These are phyloP conservation scores for Bassia scoparia DNA, from an alignment of 148 eudicot species.

Conservation along the genomic window DNA sequence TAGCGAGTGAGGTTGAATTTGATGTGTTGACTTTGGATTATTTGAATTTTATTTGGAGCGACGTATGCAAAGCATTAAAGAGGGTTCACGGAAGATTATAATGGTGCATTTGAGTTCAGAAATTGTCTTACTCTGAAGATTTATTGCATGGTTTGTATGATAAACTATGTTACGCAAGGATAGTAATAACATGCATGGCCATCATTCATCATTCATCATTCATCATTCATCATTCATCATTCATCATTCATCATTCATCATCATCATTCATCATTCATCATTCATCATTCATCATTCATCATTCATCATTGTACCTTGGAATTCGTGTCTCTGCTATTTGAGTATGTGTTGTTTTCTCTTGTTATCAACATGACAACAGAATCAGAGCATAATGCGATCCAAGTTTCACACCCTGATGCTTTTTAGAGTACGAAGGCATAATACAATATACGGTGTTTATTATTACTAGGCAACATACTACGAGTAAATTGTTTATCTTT, in stretches of 20 bases:
- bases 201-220: too few relatives aligned
- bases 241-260: too few relatives aligned
- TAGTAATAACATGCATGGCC: constrained; percentile 19
- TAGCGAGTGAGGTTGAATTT: neutral
- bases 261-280: too few relatives aligned
- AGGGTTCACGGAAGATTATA: constrained; percentile 15
- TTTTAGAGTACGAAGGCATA: too few relatives aligned
- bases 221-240: too few relatives aligned
- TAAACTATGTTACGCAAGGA: constrained; percentile 22
- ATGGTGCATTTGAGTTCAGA: neutral
- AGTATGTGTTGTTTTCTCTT: neutral
- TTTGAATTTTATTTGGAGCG: neutral
- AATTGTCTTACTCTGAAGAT: constrained; percentile 17
- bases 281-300: too few relatives aligned
- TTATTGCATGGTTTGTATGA: constrained; percentile 25
- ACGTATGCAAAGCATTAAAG: neutral
- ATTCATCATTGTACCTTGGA: constrained; percentile 26
- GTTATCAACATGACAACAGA: too few relatives aligned
- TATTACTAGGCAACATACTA: too few relatives aligned
- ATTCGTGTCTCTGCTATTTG: constrained; percentile 12
- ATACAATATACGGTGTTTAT: too few relatives aligned
- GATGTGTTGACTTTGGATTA: neutral
- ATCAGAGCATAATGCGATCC: too few relatives aligned
- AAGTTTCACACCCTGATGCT: too few relatives aligned
- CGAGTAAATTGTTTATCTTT: too few relatives aligned